Evolutionary conservation across 2,329 filamentous ascomycete species (phyloP).

Genomic region (Penicillium digitatum): DNA sequence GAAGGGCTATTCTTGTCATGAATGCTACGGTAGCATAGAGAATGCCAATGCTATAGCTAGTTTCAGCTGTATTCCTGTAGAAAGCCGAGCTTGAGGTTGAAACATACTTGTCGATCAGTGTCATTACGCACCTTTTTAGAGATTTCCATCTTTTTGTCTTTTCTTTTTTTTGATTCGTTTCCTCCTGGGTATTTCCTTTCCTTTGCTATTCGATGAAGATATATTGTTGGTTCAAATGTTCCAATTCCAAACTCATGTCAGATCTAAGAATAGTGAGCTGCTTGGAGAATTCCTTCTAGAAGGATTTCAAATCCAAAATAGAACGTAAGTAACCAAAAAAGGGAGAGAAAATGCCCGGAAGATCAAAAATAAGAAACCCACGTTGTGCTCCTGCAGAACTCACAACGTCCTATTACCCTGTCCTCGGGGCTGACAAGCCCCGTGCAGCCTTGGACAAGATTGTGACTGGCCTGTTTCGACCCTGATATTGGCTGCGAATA

Average conservation of each 20-base stretch:
- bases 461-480: not conserved
- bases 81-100: conserved; percentile 11
- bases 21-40: conserved; percentile 4
- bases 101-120: conserved; percentile 6
- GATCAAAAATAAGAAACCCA: conserved; percentile 22
- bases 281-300: conserved; percentile 1
- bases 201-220: not conserved
- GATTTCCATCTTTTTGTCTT: not conserved
- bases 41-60: not conserved
- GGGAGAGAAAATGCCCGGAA: not conserved
- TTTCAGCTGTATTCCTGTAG: conserved; percentile 3
- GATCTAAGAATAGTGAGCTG: conserved; percentile 14
- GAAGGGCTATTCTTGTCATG: not conserved
- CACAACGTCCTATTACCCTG: not conserved
- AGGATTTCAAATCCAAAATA: not conserved
- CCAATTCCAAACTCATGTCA: conserved; percentile 3
- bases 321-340: not conserved
- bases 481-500: too few species aligned
- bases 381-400: conserved; percentile 16
- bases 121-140: not conserved
- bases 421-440: not conserved
- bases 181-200: not conserved
- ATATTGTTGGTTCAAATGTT: not conserved
- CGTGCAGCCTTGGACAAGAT: not conserved
- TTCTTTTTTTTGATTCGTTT: not conserved